These are phyloP conservation scores for Panaeolus cyanescens DNA, from an alignment of 768 basidiomycete species.

Conservation along the genomic window DNA sequence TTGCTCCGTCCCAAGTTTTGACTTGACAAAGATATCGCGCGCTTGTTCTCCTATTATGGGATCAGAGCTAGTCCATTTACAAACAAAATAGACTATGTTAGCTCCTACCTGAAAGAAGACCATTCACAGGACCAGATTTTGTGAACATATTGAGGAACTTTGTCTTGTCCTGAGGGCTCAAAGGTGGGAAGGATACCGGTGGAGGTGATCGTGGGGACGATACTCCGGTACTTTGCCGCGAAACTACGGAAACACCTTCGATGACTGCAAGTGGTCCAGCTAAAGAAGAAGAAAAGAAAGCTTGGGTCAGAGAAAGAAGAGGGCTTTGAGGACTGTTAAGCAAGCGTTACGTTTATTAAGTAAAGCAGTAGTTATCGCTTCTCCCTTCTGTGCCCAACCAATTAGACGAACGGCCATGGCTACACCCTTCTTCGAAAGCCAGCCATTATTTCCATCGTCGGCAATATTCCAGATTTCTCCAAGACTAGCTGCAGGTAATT, in stretches of 20 bases:
- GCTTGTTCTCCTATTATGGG: conserved; percentile 76
- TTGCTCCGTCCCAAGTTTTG: conserved; percentile 82
- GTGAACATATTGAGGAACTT: conserved; percentile 85
- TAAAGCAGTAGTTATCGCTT: conserved; percentile 61
- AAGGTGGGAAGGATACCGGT: conserved; percentile 57
- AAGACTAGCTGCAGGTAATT: conserved; percentile 73
- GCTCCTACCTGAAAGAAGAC: conserved; percentile 78
- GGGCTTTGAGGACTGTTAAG: background rate
- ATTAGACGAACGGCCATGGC: conserved; percentile 89
- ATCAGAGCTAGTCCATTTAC: background rate
- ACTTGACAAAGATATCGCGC: conserved; percentile 88
- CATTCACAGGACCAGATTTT: conserved; percentile 69
- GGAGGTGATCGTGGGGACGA: conserved; percentile 67
- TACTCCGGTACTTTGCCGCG: conserved; percentile 61
- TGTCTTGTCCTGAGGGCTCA: conserved; percentile 78
- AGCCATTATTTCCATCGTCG: conserved; percentile 93
- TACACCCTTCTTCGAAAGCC: conserved; percentile 85
- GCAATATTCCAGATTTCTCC: conserved; percentile 94
- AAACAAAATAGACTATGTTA: background rate
- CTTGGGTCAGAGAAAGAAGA: background rate
- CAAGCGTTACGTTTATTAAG: conserved; percentile 67
- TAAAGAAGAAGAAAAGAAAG: conserved; percentile 31
- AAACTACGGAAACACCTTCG: conserved; percentile 61
- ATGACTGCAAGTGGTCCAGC: conserved; percentile 86
- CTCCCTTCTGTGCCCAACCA: conserved; percentile 89